Evolutionary conservation across 805 yeast species (phyloP), one percentile per base, ranked within the genome.

Genomic region (Lipomyces mesembrius): DNA sequence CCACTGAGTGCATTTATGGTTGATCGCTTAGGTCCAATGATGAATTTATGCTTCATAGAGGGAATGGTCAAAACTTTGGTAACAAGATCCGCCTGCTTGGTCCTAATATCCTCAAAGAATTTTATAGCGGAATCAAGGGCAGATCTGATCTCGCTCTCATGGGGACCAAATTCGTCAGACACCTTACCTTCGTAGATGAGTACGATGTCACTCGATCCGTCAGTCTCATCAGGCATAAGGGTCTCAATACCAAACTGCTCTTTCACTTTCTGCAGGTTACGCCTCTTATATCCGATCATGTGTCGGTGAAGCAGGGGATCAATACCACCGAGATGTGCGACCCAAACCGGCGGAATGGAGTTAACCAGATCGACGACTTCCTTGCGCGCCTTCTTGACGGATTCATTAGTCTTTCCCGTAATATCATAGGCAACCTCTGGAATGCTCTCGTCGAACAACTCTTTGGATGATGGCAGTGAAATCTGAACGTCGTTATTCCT

Each of bases 301-400:
- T 81, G 82, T 22, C 77, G 74, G 59, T 82, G 76, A 67, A 89
- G 84, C 74, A 89, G 86, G 12, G 86, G 78, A 72, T 89, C 91
- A 70, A 94, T 83, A 73, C 90, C 97, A 7, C 80, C 75, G 56
- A 91, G 79, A 11, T 80, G 79, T 67, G 79, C 79, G 43, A 91
- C 84, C 66, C 85, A 85, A 55, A 84, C 81, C 46, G 98, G 97
- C 8, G 91, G 81, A 63, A 88, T 83, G 61, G 82, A 80, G 78
- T 91, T 92, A 63, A 95, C 97, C 25, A 83, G 78, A 46, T 85
- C 82, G 65, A 95, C 91, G 66, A 95, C 82, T 22, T 85, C 85
- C 86, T 86, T 87, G 78, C 93, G 90, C 49, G 92, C 90, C 14
- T 77, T 73, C 75, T 88, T 87, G 69, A 85, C 83, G 2, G 85